Evolutionary conservation across 257 asterid species (phyloP).

Genomic region (Ehretia macrophylla): DNA sequence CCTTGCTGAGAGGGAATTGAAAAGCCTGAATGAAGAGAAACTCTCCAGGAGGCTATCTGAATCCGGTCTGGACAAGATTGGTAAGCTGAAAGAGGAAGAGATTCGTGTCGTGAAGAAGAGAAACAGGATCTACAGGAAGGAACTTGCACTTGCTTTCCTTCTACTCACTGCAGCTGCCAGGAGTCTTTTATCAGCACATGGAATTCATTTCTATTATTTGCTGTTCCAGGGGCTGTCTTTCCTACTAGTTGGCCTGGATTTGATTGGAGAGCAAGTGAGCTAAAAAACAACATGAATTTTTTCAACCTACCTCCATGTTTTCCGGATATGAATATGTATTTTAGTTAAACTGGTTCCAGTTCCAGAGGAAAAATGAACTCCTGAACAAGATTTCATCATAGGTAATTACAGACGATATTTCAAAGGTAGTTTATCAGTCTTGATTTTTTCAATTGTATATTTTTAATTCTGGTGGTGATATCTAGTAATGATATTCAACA

Average conservation of each 20-base stretch:
- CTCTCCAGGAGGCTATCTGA: constrained; percentile 72
- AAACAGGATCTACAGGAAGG: constrained; percentile 66
- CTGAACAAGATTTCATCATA: too few species aligned
- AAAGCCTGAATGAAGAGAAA: constrained; percentile 45
- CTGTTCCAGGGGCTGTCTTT: constrained; percentile 84
- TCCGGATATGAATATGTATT: too few species aligned
- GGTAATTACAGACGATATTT: too few species aligned
- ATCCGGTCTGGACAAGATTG: constrained; percentile 72
- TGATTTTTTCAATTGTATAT: too few species aligned
- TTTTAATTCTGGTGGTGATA: too few species aligned
- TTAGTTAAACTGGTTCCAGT: too few species aligned
- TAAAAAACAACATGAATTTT: constrained; percentile 17
- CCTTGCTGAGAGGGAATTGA: constrained; percentile 62
- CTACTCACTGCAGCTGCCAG: constrained; percentile 82
- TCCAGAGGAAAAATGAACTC: too few species aligned
- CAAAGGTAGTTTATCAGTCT: too few species aligned
- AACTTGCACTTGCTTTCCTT: constrained; percentile 76
- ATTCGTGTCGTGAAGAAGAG: constrained; percentile 26
- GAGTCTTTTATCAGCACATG: constrained; percentile 78
- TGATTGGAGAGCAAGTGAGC: constrained; percentile 87
- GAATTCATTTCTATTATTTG: constrained; percentile 87
- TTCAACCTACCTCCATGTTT: background rate
- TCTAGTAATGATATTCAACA: too few species aligned
- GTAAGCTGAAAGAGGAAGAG: constrained; percentile 54
- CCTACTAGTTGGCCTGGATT: constrained; percentile 76